Evolutionary conservation across 345 rosid genomes (phyloP).

Genomic region (Durio zibethinus): DNA sequence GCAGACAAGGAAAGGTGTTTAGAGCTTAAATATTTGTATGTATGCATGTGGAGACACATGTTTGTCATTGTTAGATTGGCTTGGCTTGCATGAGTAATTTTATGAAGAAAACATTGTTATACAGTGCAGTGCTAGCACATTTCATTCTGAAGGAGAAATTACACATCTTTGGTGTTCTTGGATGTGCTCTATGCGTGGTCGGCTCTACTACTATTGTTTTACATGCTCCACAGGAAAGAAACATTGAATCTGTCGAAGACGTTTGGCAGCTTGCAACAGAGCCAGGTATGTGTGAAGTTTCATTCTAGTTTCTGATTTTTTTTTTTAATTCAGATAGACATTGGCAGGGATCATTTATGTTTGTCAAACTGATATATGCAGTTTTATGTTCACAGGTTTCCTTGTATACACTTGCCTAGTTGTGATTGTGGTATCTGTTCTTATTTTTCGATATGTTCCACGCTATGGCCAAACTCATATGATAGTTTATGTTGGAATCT

Average conservation of each 20-base stretch:
- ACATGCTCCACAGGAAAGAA: slow-evolving; percentile 79
- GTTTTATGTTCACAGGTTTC: slow-evolving; percentile 43
- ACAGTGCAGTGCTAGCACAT: slow-evolving; percentile 96
- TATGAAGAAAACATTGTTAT: slow-evolving; percentile 31
- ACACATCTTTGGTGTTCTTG: slow-evolving; percentile 79
- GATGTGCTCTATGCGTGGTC: slow-evolving; percentile 80
- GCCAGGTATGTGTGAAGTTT: slow-evolving; percentile 48
- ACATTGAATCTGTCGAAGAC: slow-evolving; percentile 73
- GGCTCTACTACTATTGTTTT: slow-evolving; percentile 80
- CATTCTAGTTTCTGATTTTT: background rate
- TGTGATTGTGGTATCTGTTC: slow-evolving; percentile 43
- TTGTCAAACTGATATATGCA: slow-evolving; percentile 1
- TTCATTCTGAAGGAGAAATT: slow-evolving; percentile 80
- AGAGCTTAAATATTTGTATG: background rate
- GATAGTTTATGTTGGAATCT: slow-evolving; percentile 78
- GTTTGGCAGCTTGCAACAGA: slow-evolving; percentile 82
- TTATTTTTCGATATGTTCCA: slow-evolving; percentile 58
- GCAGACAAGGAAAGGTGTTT: background rate
- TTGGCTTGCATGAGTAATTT: background rate
- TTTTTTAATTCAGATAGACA: background rate
- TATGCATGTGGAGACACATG: background rate
- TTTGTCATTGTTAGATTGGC: background rate
- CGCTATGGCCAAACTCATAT: slow-evolving; percentile 70
- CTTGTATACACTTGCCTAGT: slow-evolving; percentile 52
- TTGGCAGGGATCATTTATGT: background rate